Evolutionary conservation across 2,329 filamentous ascomycete species (phyloP).

Genomic region (Elsinoe ampelina): DNA sequence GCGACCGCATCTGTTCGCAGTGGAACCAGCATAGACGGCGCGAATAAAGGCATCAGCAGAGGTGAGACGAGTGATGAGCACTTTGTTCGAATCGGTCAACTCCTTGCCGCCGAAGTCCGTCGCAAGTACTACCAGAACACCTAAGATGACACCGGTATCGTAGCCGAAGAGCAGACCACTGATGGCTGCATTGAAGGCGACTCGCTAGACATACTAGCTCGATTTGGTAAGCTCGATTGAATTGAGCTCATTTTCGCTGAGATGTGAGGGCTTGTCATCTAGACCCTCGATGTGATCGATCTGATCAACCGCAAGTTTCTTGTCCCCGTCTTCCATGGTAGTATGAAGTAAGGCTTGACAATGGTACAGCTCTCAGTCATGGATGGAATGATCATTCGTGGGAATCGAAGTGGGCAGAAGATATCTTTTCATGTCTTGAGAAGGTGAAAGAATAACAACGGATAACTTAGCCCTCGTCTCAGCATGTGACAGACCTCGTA

Average conservation of each 20-base stretch:
- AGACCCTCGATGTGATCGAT: too few relatives aligned
- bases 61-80: constrained; percentile 44
- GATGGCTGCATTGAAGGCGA: background rate
- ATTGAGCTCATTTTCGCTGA: too few relatives aligned
- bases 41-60: constrained; percentile 41
- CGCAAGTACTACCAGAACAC: constrained; percentile 34
- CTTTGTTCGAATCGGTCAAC: constrained; percentile 37
- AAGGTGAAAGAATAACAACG: too few relatives aligned
- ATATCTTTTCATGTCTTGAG: too few relatives aligned
- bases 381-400: background rate
- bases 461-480: too few relatives aligned
- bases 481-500: background rate
- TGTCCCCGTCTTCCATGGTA: too few relatives aligned
- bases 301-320: too few relatives aligned
- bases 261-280: too few relatives aligned
- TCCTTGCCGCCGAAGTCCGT: constrained; percentile 31
- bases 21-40: constrained; percentile 26
- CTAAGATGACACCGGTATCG: constrained; percentile 40
- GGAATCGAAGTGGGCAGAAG: too few relatives aligned
- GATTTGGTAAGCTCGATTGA: too few relatives aligned
- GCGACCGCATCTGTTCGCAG: constrained; percentile 33
- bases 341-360: too few relatives aligned
- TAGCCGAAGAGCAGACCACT: constrained; percentile 20
- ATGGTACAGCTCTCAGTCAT: background rate
- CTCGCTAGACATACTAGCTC: too few relatives aligned